Base-by-base conservation (phyloP, 257 asterid species). In the Capsicum baccatum region DNA sequence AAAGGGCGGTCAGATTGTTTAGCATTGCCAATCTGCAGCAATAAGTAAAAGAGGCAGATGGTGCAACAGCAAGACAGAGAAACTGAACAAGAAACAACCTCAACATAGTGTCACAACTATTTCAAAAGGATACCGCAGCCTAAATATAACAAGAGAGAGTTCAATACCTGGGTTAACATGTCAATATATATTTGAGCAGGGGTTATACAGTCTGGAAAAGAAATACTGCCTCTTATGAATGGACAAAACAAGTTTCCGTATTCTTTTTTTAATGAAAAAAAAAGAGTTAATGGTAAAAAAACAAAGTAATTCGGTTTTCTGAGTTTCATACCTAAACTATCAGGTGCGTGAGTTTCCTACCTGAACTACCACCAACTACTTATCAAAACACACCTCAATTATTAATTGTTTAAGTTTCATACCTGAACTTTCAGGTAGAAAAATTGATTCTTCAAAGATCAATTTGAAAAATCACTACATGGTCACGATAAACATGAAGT, bases 141-240 rank as follows among this genome's bases (percentile, higher is more conserved):
- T 63, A 19, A 44, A 44, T 44, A 44, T 2, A 5, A 71, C 21
- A 44, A 47, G n/a, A 71, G n/a, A 71, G 58, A 71, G 79, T 11
- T 47, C 39, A 71, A 71, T 26, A 47, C 39, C 58, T 62, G 35
- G 1, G n/a, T 19, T 69, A 42, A 69, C 55, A 69, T 1, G 33
- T 42, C 33, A 42, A 69, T 9, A 42, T 16, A 17, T 37, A 7
- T 39, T 42, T 42, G 35, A 69, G 35, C 33, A 69, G 55, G 78
- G 54, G 14, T 39, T 15, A 6, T 3, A 0, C 44, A 64, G 33
- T 11, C 71, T 33, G 71, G 3, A 64, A 64, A 19, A 62, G 68
- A 62, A 62, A 62, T 62, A 62, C 37, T 62, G n/a, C 67, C 35
- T n/a, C 67, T 60, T n/a, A 62, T 9, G 68, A 62, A 62, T 62